A percentile compares a stretch with the other conserved stretches of the same genome.
These are phyloP conservation scores for Hypoxylon sp. DNA, from an alignment of 2,329 filamentous ascomycete species.

Conservation along the genomic window DNA sequence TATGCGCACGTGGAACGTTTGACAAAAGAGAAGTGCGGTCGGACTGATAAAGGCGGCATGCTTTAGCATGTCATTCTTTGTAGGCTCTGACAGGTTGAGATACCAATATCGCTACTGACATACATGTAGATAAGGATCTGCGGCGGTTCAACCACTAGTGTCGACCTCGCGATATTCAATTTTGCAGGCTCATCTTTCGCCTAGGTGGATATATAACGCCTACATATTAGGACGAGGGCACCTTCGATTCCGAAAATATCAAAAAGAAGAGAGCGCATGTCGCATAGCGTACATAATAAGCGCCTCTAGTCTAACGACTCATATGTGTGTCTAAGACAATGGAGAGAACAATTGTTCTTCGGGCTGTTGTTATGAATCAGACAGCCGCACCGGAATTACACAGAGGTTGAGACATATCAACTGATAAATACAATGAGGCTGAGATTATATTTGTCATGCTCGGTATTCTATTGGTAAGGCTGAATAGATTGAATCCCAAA, in stretches of 20 bases:
- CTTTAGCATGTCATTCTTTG: neutral
- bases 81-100: neutral
- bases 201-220: neutral
- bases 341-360: neutral
- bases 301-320: neutral
- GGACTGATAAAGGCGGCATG: neutral
- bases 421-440: constrained; percentile 1
- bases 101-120: neutral
- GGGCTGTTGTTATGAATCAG: neutral
- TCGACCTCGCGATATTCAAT: neutral
- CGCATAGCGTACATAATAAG: neutral
- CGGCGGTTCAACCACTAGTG: too few relatives aligned
- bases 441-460: constrained; percentile 2
- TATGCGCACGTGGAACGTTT: neutral
- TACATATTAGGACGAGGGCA: neutral
- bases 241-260: neutral
- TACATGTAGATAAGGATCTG: neutral
- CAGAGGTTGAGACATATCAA: neutral
- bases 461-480: constrained; percentile 9
- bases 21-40: neutral
- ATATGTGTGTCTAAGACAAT: constrained; percentile 1
- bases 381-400: neutral
- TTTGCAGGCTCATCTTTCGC: neutral
- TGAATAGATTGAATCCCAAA: constrained; percentile 1
- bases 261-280: neutral